Evolutionary conservation across 208 protist genomes (phyloP), one percentile per base, ranked within the genome.

Genomic region (Trypanosoma platydactyli): DNA sequence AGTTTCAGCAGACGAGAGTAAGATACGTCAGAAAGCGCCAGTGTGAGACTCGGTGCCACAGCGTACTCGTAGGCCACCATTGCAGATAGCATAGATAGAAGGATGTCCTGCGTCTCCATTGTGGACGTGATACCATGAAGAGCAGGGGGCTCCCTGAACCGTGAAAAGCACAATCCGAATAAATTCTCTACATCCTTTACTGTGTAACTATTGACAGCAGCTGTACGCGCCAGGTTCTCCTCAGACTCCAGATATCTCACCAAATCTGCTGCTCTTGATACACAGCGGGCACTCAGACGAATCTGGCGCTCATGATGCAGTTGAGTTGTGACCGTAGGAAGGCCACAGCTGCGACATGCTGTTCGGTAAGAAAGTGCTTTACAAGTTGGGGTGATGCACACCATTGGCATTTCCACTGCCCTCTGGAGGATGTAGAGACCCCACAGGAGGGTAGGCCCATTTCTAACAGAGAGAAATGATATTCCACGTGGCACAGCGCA

Each of bases 41-140:
- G 59, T 5, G 82, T 83, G 16, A 89, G 56, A 68, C 76, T 86
- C 20, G 89, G 89, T 9, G 73, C 73, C 11, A 52, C 58, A 12
- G 58, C 48, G 73, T 94, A 92, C 68, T 92, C 86, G 56, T 94
- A 92, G 35, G 82, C 62, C 13, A 88, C 50, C 18, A 71, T 61
- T 42, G 86, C 64, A 0, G 78, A 75, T 11, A 94, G 77, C 44
- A 79, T 63, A 6, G 83, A 66, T 1, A 94, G 75, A 27, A 94
- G 65, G 18, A 94, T 56, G 13, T 79, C 46, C 45, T 86, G 88
- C 13, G 75, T 79, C 44, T 73, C 59, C 12, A 12, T 29, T 30
- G 76, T 54, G 35, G 40, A 69, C 5, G 59, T 60, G 55, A 90
- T 60, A 5, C 60, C 60, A 5, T 71, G 61, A 59, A 94, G 88